Evolutionary conservation across 2,329 filamentous ascomycete species (phyloP).

Genomic region (Chlorencoelia australis): DNA sequence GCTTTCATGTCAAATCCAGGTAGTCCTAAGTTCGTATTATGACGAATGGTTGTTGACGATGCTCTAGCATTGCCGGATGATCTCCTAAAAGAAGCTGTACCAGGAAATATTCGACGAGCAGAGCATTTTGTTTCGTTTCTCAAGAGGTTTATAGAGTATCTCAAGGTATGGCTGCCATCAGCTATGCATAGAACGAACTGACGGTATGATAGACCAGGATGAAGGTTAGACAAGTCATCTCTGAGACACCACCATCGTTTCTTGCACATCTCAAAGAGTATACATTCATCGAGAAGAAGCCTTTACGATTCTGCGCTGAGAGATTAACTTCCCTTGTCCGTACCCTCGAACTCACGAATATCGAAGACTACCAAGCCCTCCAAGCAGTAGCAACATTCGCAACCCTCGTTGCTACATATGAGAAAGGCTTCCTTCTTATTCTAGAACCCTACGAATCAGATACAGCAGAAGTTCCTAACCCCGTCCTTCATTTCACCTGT

Average conservation of each 20-base stretch:
- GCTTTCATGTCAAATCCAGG: slow-evolving; percentile 91
- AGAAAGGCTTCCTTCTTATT: slow-evolving; percentile 91
- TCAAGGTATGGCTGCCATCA: slow-evolving; percentile 46
- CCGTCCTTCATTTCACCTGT: slow-evolving; percentile 93
- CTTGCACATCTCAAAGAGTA: slow-evolving; percentile 86
- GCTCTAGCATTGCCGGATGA: slow-evolving; percentile 71
- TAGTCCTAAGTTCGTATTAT: too few relatives aligned
- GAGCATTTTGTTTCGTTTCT: slow-evolving; percentile 94
- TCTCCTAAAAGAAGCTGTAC: slow-evolving; percentile 87
- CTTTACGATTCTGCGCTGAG: slow-evolving; percentile 88
- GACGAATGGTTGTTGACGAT: slow-evolving; percentile 11
- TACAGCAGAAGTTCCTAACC: slow-evolving; percentile 89
- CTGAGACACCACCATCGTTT: slow-evolving; percentile 91
- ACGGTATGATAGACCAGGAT: slow-evolving; percentile 63
- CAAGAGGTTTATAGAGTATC: slow-evolving; percentile 93
- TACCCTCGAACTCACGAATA: slow-evolving; percentile 91
- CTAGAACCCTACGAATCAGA: slow-evolving; percentile 97
- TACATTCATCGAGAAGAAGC: slow-evolving; percentile 96
- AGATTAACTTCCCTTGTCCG: slow-evolving; percentile 87
- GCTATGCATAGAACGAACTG: background rate
- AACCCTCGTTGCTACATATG: slow-evolving; percentile 90
- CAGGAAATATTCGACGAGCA: slow-evolving; percentile 88
- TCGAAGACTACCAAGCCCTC: slow-evolving; percentile 93
- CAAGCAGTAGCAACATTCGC: slow-evolving; percentile 98
- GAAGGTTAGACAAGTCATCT: slow-evolving; percentile 96